Base-by-base conservation (phyloP, 176 grass and related monocot species). In the Triticum monococcum region DNA sequence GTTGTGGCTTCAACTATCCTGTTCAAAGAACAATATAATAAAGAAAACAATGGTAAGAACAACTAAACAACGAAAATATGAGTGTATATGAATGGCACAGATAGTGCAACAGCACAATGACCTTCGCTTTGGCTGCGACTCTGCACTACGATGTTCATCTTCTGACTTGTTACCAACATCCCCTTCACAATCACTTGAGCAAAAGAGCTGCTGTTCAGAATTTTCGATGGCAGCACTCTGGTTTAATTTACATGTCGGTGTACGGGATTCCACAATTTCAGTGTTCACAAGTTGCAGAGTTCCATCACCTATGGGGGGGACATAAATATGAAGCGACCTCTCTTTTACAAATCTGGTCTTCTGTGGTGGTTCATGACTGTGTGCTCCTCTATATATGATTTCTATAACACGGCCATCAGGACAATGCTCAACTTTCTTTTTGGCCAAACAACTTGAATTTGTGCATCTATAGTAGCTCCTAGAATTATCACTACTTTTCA, bases 381-480 rank as follows among this genome's bases (percentile, higher is more conserved):
- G 97, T 68, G 86, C 65, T 33, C 97, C 97, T 87, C 92, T 90
- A 74, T 97, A 99, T 87, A 91, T 87, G 73, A 94, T 94, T 86
- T 96, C 94, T 78, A 89, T 40, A 79, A 93, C 88, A 40, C 87
- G 89, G 0, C 97, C 97, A 83, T 99, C 89, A 79, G 89, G 85
- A 63, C 63, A 93, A 84, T 89, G 88, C 85, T 99, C 97, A 48
- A 99, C 92, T 86, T 99, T 99, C 86, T 97, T 99, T 92, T 99
- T 99, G 80, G 94, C 92, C 5, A 81, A 89, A 85, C 97, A 99
- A 90, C 68, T 89, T 46, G 90, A 89, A 56, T 81, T 86, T 6
- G 97, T 96, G 88, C 97, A 99, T 91, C 92, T 96, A 61, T 99
- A 99, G 74, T 99, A 99, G 59, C 97, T 99, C 81, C 97, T 84